Evolutionary conservation across 148 eudicot genomes (phyloP), one percentile per base, ranked within the genome.

Genomic region (Amaranthus hypochondriacus): DNA sequence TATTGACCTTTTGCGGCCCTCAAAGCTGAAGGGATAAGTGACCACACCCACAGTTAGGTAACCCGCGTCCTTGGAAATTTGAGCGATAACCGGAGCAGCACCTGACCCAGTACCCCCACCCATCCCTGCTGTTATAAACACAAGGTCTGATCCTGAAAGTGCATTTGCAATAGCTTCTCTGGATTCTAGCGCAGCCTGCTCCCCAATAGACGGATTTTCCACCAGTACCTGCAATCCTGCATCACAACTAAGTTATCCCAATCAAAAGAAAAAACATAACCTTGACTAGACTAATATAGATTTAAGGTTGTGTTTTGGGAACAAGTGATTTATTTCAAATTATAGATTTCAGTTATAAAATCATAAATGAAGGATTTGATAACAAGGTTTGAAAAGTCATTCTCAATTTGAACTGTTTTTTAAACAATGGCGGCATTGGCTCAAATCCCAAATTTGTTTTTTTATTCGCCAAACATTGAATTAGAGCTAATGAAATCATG

Each of bases 71-170:
- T 87, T 95, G 46, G 97, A 81, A 71, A 95, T 90, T 80, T 92
- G 96, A 48, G 99, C 99, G 55, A 95, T 92, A 57, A 92, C 86
- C 8, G 97, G 97, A 72, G 99, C 99, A 80, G 99, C 99, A 84
- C 99, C 97, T 49, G 99, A 95, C 11, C 99, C 99, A 28, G 99
- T 95, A 46, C 99, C 97, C 61, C 99, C 99, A 71, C 99, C 99
- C 99, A 95, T 95, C 46, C 99, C 97, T n/a, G 99, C 97, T 64
- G 99, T 95, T 82, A 95, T 86, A 72, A 95, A 95, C 43, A 95
- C 99, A 70, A 95, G 92, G 86, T 95, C 99, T 14, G 99, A 95
- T 63, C 99, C 99, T 82, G 88, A 89, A 49, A 92, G 92, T 53
- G 97, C 89, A 82, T 70, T 78, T 53, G 89, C 92, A 83, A 95